phyloP scores from a whole-genome alignment of 2,329 filamentous ascomycete genomes.

The Pyrenophora teres region DNA sequence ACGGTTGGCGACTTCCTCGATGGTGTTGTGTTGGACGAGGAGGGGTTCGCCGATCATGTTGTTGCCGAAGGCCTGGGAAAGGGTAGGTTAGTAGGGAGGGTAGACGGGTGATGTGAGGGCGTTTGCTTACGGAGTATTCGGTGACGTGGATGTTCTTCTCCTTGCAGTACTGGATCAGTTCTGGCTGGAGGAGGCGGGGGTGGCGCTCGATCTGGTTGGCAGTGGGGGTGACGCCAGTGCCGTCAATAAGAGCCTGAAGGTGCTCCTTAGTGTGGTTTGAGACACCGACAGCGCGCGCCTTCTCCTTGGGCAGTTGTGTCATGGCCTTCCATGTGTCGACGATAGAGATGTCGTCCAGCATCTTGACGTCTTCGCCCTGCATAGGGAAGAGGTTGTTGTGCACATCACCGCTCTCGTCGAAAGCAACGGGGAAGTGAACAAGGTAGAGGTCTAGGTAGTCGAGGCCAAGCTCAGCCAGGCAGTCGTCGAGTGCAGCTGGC shows the following conservation, averaged over 20 bases:
- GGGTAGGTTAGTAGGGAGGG: constrained; percentile 65
- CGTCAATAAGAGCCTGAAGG: constrained; percentile 60
- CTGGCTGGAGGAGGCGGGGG: constrained; percentile 34
- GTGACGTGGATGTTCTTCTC: constrained; percentile 41
- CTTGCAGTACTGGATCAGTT: constrained; percentile 36
- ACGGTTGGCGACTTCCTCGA: constrained; percentile 67
- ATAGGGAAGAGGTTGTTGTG: constrained; percentile 35
- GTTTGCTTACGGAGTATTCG: constrained; percentile 31
- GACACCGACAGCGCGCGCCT: constrained; percentile 37
- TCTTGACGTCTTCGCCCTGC: constrained; percentile 28
- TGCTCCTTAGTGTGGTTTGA: constrained; percentile 41
- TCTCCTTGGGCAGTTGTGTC: constrained; percentile 45
- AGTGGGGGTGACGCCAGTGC: constrained; percentile 35
- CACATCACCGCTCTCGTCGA: constrained; percentile 53
- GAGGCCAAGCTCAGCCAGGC: constrained; percentile 74
- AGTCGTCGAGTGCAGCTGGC: constrained; percentile 71
- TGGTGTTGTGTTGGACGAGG: constrained; percentile 59
- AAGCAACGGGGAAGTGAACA: constrained; percentile 68
- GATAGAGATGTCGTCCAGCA: constrained; percentile 62
- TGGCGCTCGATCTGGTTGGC: constrained; percentile 42
- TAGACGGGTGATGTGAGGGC: constrained; percentile 49
- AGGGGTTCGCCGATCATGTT: constrained; percentile 58
- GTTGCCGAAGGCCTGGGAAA: constrained; percentile 61
- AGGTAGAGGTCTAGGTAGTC: constrained; percentile 91
- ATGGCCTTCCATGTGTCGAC: constrained; percentile 47